Conservation (phyloP, 179 eudicot genomes). For the Corrigiola litoralis region DNA sequence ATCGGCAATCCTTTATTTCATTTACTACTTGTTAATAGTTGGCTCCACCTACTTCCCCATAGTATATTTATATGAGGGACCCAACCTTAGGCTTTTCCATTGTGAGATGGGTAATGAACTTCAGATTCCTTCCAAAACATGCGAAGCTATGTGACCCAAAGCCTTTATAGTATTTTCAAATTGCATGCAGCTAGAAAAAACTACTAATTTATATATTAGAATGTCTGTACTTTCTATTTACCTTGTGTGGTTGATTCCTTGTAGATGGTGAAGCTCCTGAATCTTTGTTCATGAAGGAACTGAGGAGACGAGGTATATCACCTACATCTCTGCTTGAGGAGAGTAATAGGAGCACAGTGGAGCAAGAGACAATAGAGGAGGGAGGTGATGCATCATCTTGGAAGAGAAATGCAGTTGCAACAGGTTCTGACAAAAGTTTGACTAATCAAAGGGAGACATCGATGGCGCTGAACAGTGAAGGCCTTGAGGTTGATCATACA, state of each 20-base stretch:
- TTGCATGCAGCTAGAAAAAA: not conserved
- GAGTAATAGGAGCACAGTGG: constrained; percentile 41
- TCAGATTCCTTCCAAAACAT: not conserved
- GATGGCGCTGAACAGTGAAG: constrained; percentile 94
- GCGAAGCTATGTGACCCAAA: not conserved
- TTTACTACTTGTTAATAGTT: not conserved
- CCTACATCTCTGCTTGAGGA: constrained; percentile 88
- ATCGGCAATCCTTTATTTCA: not conserved
- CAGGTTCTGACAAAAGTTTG: constrained; percentile 53
- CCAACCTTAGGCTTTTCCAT: not conserved
- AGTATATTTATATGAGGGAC: not conserved
- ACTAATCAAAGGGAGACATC: constrained; percentile 80
- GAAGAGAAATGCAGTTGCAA: constrained; percentile 51
- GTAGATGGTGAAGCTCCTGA: constrained; percentile 94
- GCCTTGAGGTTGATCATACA: constrained; percentile 68
- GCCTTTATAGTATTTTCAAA: not conserved
- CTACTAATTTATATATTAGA: not conserved
- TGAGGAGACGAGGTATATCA: constrained; percentile 73
- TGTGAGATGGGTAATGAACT: not conserved
- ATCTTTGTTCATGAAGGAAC: constrained; percentile 94
- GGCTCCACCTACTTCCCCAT: not conserved
- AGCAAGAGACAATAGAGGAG: constrained; percentile 50
- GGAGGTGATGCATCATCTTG: constrained; percentile 56
- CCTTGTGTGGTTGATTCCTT: constrained; percentile 10
- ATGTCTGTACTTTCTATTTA: not conserved